Evolutionary conservation across 768 basidiomycete genomes (phyloP).

Genomic region (Cystobasidium onofrii): DNA sequence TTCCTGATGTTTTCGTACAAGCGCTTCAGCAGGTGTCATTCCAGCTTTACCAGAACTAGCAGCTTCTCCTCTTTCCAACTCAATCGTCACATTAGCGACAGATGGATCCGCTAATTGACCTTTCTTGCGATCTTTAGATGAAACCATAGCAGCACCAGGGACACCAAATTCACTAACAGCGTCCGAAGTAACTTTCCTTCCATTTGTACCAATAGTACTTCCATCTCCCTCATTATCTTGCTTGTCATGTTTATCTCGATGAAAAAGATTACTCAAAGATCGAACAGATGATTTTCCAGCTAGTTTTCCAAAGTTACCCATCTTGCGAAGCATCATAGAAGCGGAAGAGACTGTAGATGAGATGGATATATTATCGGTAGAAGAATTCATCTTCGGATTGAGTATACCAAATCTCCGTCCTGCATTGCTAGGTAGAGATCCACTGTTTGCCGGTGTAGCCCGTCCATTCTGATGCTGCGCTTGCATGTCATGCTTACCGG

Average conservation of each 20-base stretch:
- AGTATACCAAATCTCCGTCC: constrained; percentile 56
- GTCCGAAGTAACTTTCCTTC: constrained; percentile 22
- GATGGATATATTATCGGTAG: constrained; percentile 90
- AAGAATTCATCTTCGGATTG: constrained; percentile 76
- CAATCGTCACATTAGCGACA: constrained; percentile 73
- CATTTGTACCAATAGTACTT: not conserved
- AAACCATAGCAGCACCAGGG: constrained; percentile 13
- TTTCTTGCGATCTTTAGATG: constrained; percentile 54
- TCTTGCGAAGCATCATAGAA: constrained; percentile 91
- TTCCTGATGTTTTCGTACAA: constrained; percentile 45
- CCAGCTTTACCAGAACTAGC: constrained; percentile 46
- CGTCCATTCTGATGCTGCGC: not conserved
- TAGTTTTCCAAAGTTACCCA: constrained; percentile 77
- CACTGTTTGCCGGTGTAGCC: constrained; percentile 50
- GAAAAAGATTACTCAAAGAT: constrained; percentile 82
- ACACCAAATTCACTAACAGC: constrained; percentile 30
- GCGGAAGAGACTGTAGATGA: constrained; percentile 90
- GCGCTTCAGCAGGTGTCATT: constrained; percentile 55
- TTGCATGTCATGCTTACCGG: constrained; percentile 46
- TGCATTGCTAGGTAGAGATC: constrained; percentile 30
- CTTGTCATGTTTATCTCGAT: constrained; percentile 65
- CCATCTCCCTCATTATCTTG: constrained; percentile 26
- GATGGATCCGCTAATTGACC: constrained; percentile 60
- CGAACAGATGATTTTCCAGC: constrained; percentile 79
- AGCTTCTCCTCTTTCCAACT: constrained; percentile 59